A percentile compares a stretch with the other conserved stretches of the same genome.
phyloP scores from a whole-genome alignment of 2,329 filamentous ascomycete genomes.

The Neophaeococcomyces mojaviensis region DNA sequence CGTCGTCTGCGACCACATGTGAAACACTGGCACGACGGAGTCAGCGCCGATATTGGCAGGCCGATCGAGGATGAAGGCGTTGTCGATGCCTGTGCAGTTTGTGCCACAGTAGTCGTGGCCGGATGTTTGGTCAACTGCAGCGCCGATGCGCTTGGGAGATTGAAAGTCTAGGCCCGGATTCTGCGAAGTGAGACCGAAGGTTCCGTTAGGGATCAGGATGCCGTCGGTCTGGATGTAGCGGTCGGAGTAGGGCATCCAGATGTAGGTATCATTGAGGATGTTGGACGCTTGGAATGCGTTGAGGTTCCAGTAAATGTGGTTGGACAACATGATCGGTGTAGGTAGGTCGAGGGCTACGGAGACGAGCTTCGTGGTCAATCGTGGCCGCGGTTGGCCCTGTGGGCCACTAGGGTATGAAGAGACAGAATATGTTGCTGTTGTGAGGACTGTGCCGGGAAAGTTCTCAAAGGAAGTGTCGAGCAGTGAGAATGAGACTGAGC shows the following conservation, averaged over 20 bases:
- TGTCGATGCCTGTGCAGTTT: constrained; percentile 78
- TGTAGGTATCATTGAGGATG: constrained; percentile 34
- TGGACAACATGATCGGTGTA: constrained; percentile 45
- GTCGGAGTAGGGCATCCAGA: constrained; percentile 39
- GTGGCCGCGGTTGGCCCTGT: constrained; percentile 30
- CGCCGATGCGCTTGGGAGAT: constrained; percentile 68
- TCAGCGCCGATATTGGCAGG: constrained; percentile 25
- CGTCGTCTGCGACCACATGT: constrained; percentile 58
- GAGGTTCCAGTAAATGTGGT: constrained; percentile 47
- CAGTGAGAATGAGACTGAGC: constrained; percentile 40
- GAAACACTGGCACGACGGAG: constrained; percentile 44
- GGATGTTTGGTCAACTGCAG: constrained; percentile 55
- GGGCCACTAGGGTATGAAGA: constrained; percentile 32
- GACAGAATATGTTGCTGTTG: constrained; percentile 39
- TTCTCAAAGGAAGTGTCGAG: constrained; percentile 36
- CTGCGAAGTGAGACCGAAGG: constrained; percentile 69
- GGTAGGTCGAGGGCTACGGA: constrained; percentile 38
- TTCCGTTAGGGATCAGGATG: constrained; percentile 67
- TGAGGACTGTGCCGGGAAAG: constrained; percentile 43
- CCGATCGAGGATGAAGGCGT: constrained; percentile 42
- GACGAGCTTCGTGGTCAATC: constrained; percentile 38
- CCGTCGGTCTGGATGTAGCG: constrained; percentile 44
- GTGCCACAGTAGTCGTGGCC: constrained; percentile 64
- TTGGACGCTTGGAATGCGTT: constrained; percentile 39
- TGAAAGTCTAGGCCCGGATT: constrained; percentile 60